Base-by-base conservation (phyloP, 305 asterid species). In the Rubia tinctorum region DNA sequence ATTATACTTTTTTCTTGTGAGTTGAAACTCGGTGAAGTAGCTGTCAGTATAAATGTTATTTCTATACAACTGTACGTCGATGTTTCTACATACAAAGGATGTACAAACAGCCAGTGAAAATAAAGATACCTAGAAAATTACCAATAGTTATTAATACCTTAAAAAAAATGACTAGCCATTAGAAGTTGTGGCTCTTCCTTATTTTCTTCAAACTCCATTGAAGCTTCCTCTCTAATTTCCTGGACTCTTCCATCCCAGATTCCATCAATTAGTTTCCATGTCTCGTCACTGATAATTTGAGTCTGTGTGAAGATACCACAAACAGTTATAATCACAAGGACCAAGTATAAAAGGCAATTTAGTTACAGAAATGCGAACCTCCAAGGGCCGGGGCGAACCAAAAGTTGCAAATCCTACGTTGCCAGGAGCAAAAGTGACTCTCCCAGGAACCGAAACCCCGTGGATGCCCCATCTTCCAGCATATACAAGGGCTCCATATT, bases 381-480 rank as follows among this genome's bases (percentile, higher is more conserved):
- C 94, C 94, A 89, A 86, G 8, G 97, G 99, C 79, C 99, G 92
- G 44, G 98, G 88, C 71, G 98, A 93, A 77, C 99, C 99, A 81
- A 95, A 95, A 62, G 97, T 92, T 49, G 86, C 70, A 80, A 92
- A 92, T 49, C 99, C 99, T 49, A 88, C 91, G 86, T 95, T 95
- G 75, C 99, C 99, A 53, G 99, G 99, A 69, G 98, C 92, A 86
- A 92, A 95, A n/a, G 99, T 95, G 71, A 89, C 97, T 84, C 98
- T 95, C 82, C 99, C 99, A 56, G 99, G 99, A 82, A 95, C 91
- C 40, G 98, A 90, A 79, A 91, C 87, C 34, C 99, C 99, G 56
- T 87, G 92, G 79, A 90, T 76, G 67, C 98, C 99, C 99, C 99
- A 95, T 69, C 98, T 89, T 82, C 99, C 99, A 53, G 91, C 92